These are phyloP conservation scores for Apophysomyces sp. DNA, from an alignment of 371 early-diverging fungal genomes.

Conservation along the genomic window DNA sequence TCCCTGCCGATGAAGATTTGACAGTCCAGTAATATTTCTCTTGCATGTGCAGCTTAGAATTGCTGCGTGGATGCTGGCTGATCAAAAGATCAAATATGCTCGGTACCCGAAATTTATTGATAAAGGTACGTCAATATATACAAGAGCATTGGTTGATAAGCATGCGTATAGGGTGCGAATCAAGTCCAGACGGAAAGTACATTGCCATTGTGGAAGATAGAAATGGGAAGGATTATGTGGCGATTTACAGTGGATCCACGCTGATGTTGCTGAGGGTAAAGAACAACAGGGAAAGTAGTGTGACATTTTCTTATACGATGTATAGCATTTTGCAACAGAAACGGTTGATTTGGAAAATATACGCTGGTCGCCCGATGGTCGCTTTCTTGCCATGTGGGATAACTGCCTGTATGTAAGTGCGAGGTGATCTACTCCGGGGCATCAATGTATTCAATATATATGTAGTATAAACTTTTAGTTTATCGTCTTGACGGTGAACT, in stretches of 20 bases:
- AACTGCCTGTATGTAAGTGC: constrained; percentile 45
- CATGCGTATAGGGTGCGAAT: constrained; percentile 42
- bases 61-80: constrained; percentile 58
- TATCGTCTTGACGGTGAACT: constrained; percentile 71
- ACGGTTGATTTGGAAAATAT: constrained; percentile 70
- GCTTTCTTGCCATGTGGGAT: constrained; percentile 76
- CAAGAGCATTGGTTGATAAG: background rate
- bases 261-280: constrained; percentile 62
- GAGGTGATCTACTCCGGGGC: background rate
- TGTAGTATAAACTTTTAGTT: constrained; percentile 63
- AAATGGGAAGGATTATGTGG: constrained; percentile 71
- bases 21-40: background rate
- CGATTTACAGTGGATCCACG: constrained; percentile 64
- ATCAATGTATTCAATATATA: background rate
- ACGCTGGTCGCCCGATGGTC: constrained; percentile 85
- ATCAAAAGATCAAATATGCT: constrained; percentile 50
- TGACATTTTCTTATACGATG: background rate
- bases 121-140: constrained; percentile 33
- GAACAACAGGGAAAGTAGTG: background rate
- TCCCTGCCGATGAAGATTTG: constrained; percentile 1
- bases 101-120: constrained; percentile 63
- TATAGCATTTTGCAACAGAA: constrained; percentile 63
- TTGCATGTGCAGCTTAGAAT: constrained; percentile 50
- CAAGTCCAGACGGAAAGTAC: constrained; percentile 67
- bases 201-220: constrained; percentile 60